A percentile compares a stretch with the other conserved stretches of the same genome.
Conservation (phyloP, 148 eudicot genomes). For the Chenopodium suecicum region DNA sequence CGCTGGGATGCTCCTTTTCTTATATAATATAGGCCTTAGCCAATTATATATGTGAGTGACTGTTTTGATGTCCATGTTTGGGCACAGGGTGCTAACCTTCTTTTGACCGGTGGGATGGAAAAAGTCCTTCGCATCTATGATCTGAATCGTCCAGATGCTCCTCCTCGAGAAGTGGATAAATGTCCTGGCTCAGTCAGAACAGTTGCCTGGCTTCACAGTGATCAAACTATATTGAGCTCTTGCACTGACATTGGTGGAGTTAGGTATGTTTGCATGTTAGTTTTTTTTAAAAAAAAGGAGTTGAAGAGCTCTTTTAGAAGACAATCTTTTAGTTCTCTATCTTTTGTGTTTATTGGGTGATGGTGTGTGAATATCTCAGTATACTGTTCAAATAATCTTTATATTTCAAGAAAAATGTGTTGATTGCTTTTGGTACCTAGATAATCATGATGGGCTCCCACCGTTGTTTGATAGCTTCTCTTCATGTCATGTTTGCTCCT, state of each 20-base stretch:
- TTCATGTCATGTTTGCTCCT: background rate
- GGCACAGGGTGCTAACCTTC: constrained; percentile 59
- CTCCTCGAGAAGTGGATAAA: constrained; percentile 87
- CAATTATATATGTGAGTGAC: background rate
- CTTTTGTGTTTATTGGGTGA: background rate
- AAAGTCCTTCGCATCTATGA: constrained; percentile 87
- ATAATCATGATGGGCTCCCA: background rate
- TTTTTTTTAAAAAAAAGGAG: too few relatives aligned
- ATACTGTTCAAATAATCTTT: background rate
- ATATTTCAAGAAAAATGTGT: background rate
- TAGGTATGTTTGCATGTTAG: constrained; percentile 46
- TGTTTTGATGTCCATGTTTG: constrained; percentile 2
- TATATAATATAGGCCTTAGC: background rate
- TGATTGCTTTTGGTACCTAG: background rate
- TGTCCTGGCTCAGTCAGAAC: constrained; percentile 97
- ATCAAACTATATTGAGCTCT: constrained; percentile 88
- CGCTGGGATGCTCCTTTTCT: background rate
- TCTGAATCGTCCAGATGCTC: constrained; percentile 79
- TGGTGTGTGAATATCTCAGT: background rate
- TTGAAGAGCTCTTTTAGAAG: too few relatives aligned
- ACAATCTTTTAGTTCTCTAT: too few relatives aligned
- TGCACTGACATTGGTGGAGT: constrained; percentile 89
- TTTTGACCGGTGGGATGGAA: constrained; percentile 92
- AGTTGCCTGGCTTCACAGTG: constrained; percentile 90
- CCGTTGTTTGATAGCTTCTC: background rate